Evolutionary conservation across 208 protist species (phyloP).

Genomic region (Acanthamoeba rhysodes): DNA sequence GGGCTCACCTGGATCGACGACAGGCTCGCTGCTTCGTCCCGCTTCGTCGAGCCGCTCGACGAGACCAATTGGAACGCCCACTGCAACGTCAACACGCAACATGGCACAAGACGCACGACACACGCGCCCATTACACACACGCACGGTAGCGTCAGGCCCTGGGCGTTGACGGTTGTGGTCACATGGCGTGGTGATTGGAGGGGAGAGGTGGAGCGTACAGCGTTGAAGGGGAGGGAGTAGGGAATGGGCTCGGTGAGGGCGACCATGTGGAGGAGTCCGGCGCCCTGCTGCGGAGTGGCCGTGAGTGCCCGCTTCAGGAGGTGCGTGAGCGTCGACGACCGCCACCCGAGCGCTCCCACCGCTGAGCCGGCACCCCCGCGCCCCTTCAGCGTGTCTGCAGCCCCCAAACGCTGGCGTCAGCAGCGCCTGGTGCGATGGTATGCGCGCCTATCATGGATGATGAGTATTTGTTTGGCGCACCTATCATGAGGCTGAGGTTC

Average conservation of each 20-base stretch:
- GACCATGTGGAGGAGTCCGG: constrained; percentile 14
- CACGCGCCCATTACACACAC: neutral
- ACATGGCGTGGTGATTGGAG: neutral
- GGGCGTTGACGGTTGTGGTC: too few species aligned
- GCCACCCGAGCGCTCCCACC: neutral
- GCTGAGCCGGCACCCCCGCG: neutral
- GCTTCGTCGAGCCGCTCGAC: neutral
- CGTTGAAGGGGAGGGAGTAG: neutral
- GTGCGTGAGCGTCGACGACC: constrained; percentile 30
- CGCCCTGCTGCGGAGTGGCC: neutral
- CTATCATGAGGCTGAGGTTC: constrained; percentile 37
- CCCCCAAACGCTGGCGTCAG: neutral
- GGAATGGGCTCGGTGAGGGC: constrained; percentile 26
- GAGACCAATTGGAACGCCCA: constrained; percentile 26
- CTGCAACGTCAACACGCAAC: neutral
- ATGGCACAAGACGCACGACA: neutral
- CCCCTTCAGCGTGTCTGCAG: neutral
- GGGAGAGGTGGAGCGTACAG: neutral
- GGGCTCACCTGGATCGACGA: constrained; percentile 26
- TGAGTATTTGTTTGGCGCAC: neutral
- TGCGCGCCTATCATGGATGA: too few species aligned
- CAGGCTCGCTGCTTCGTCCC: neutral
- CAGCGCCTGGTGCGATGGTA: neutral
- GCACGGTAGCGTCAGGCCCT: too few species aligned
- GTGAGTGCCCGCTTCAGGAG: neutral